Conservation (phyloP, 1,284 basidiomycete species). For the Bondarzewia mesenterica region DNA sequence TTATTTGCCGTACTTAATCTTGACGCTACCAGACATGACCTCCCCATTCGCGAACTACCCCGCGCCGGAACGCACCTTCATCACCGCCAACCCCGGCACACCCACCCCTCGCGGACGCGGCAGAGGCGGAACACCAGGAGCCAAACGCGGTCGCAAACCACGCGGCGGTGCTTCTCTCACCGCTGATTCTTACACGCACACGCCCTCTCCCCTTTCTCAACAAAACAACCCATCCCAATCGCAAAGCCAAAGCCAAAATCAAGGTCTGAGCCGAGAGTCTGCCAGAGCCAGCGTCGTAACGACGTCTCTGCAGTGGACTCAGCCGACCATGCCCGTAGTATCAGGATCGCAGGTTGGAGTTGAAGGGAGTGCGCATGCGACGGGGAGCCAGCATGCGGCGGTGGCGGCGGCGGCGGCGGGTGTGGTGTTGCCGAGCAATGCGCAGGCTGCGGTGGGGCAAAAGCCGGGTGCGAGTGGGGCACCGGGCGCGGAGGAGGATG, state of each 20-base stretch:
- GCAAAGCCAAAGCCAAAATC: conserved; percentile 20
- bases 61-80: conserved; percentile 8
- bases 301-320: conserved; percentile 9
- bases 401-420: neutral
- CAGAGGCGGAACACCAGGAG: neutral
- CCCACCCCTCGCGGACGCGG: conserved; percentile 21
- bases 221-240: conserved; percentile 5
- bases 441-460: conserved; percentile 11
- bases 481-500: conserved; percentile 31
- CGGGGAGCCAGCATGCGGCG: neutral
- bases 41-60: conserved; percentile 5
- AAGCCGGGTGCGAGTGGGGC: conserved; percentile 15
- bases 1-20: no score
- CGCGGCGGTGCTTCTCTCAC: conserved; percentile 1
- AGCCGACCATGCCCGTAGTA: conserved; percentile 1
- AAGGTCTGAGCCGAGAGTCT: conserved; percentile 24
- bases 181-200: neutral
- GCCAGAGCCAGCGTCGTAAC: conserved; percentile 2
- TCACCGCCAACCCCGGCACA: conserved; percentile 13
- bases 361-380: neutral
- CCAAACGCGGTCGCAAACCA: conserved; percentile 13
- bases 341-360: neutral
- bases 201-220: neutral
- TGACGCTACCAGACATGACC: conserved; percentile 11
- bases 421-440: conserved; percentile 5